A percentile compares a stretch with the other conserved stretches of the same genome.
Evolutionary conservation across 2,329 filamentous ascomycete genomes (phyloP).

Genomic region (Thyridium curvatum): DNA sequence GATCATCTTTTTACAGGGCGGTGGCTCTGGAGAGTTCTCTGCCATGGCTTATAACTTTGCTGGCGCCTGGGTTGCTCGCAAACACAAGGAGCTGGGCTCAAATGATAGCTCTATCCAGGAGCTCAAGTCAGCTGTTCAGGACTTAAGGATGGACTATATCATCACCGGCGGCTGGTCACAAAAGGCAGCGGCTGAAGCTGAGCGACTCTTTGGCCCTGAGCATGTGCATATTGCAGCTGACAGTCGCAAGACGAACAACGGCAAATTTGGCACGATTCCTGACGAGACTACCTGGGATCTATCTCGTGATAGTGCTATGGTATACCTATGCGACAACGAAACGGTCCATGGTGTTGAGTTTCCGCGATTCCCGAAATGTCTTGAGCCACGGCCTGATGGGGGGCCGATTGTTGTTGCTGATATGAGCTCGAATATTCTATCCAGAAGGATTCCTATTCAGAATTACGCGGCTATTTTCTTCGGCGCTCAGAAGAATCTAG

Average conservation of each 20-base stretch:
- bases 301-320: conserved; percentile 61
- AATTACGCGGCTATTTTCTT: conserved; percentile 87
- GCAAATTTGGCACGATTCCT: conserved; percentile 83
- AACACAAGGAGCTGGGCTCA: conserved; percentile 49
- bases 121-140: conserved; percentile 56
- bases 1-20: conserved; percentile 80
- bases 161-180: conserved; percentile 87
- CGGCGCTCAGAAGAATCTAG: conserved; percentile 92
- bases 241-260: conserved; percentile 45
- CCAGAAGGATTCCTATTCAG: conserved; percentile 65
- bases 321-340: conserved; percentile 93
- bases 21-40: conserved; percentile 81
- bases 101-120: conserved; percentile 28
- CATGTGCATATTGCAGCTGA: conserved; percentile 64
- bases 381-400: conserved; percentile 52
- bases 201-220: conserved; percentile 68
- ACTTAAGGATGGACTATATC: conserved; percentile 81
- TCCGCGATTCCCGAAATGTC: conserved; percentile 59
- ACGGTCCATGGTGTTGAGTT: conserved; percentile 93
- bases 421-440: conserved; percentile 93
- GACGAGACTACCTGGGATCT: conserved; percentile 71
- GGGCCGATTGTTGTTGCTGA: conserved; percentile 79
- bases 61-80: conserved; percentile 70
- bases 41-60: conserved; percentile 81
- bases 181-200: conserved; percentile 82